phyloP scores from a whole-genome alignment of 345 rosid species.

The Cardiospermum halicacabum region DNA sequence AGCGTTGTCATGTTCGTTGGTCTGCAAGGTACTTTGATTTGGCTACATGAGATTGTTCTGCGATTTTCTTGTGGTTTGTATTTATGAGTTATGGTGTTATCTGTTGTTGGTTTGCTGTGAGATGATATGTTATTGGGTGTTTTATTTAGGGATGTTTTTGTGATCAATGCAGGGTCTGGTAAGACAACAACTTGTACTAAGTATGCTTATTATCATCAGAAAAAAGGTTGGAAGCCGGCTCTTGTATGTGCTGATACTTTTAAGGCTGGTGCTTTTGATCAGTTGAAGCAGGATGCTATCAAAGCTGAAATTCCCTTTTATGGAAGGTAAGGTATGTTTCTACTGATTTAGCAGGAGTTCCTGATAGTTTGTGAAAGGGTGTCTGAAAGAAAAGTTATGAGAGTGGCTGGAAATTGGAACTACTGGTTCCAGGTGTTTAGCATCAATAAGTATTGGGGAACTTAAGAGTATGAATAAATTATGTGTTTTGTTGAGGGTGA shows the following conservation, averaged over 20 bases:
- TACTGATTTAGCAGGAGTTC: not conserved
- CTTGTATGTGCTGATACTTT: slow-evolving; percentile 90
- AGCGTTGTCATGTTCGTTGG: slow-evolving; percentile 89
- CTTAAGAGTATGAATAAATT: not conserved
- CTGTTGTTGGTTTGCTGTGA: not conserved
- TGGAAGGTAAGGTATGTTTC: slow-evolving; percentile 64
- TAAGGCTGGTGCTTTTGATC: slow-evolving; percentile 91
- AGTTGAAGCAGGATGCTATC: slow-evolving; percentile 82
- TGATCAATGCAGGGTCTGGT: slow-evolving; percentile 52
- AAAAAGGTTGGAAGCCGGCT: slow-evolving; percentile 84
- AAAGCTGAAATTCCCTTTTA: slow-evolving; percentile 82
- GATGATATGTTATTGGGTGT: not conserved
- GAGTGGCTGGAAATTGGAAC: not conserved
- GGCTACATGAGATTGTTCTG: no score
- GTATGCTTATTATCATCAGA: slow-evolving; percentile 82
- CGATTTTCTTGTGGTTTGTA: not conserved
- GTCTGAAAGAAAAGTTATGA: not conserved
- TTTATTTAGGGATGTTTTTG: not conserved
- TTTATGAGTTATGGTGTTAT: not conserved
- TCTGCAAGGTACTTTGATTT: slow-evolving; percentile 67
- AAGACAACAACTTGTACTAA: slow-evolving; percentile 83
- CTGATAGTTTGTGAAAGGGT: not conserved
- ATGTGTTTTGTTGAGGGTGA: not conserved
- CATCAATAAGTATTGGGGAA: not conserved
- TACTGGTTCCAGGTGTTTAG: not conserved